These are phyloP conservation scores for Candida tropicalis DNA, from an alignment of 1,139 yeast species.

Conservation along the genomic window DNA sequence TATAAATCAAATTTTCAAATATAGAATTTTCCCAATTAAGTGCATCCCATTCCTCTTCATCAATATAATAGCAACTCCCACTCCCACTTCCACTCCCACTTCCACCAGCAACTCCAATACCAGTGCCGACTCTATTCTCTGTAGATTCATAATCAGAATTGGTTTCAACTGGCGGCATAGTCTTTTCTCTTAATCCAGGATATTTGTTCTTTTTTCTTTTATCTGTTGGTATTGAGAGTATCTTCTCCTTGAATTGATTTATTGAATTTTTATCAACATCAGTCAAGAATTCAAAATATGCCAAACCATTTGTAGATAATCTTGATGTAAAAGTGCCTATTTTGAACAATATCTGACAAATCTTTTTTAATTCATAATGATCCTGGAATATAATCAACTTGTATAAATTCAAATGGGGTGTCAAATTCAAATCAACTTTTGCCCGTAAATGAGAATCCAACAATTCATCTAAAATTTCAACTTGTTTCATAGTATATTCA, in stretches of 20 bases:
- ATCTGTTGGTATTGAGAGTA: neutral
- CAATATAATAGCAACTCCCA: constrained; percentile 12
- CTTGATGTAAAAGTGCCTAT: constrained; percentile 26
- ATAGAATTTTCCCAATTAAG: constrained; percentile 27
- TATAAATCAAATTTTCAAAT: constrained; percentile 20
- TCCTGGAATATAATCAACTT: constrained; percentile 21
- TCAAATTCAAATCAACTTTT: constrained; percentile 3
- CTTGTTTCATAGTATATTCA: constrained; percentile 15
- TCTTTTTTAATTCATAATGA: constrained; percentile 17
- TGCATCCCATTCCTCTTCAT: constrained; percentile 22
- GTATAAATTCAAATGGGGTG: constrained; percentile 17
- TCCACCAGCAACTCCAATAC: neutral
- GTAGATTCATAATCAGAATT: constrained; percentile 7
- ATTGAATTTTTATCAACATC: constrained; percentile 19
- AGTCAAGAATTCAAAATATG: constrained; percentile 21
- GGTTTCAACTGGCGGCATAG: constrained; percentile 6
- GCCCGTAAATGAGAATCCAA: constrained; percentile 18
- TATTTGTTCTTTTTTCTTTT: constrained; percentile 11
- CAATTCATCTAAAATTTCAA: constrained; percentile 16
- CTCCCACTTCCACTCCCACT: constrained; percentile 6
- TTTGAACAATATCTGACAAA: constrained; percentile 22
- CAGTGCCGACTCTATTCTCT: neutral
- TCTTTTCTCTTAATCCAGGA: constrained; percentile 9
- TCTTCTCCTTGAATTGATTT: constrained; percentile 1
- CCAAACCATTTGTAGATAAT: constrained; percentile 23